phyloP scores from a whole-genome alignment of 1,284 basidiomycete genomes.

The Athelia psychrophila region DNA sequence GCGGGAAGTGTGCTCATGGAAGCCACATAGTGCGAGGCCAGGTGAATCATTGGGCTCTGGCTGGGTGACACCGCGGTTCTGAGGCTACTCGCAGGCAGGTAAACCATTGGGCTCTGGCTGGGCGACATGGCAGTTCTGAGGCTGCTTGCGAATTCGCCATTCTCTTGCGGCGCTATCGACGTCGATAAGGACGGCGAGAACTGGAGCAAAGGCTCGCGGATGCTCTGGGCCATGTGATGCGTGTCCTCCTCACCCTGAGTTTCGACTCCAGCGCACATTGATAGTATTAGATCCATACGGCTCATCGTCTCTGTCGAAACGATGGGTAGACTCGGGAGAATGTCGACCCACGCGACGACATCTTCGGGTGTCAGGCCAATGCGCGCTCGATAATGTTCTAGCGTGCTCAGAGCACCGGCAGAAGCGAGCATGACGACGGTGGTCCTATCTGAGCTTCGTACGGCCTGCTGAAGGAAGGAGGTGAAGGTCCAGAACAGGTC shows the following conservation, averaged over 20 bases:
- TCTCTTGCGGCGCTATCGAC: too few relatives aligned
- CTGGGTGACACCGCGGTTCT: too few relatives aligned
- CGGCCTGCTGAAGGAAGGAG: neutral
- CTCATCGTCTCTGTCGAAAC: neutral
- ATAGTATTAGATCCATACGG: neutral
- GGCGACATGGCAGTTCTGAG: too few relatives aligned
- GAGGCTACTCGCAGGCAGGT: too few relatives aligned
- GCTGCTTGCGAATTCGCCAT: too few relatives aligned
- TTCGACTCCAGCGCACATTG: neutral
- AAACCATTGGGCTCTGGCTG: too few relatives aligned
- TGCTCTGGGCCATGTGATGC: neutral
- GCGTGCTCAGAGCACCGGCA: neutral
- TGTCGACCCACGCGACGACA: neutral
- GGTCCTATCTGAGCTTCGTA: neutral
- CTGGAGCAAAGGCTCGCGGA: neutral
- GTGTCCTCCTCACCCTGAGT: neutral
- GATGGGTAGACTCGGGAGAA: neutral
- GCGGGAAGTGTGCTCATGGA: too few relatives aligned
- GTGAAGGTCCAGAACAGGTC: neutral
- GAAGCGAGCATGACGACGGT: neutral
- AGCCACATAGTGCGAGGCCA: too few relatives aligned
- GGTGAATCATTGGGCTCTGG: too few relatives aligned
- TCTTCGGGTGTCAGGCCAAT: neutral
- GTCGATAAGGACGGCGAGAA: neutral
- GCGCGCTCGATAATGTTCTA: neutral